Percentiles rank a stretch among this genome's conserved stretches.
Evolutionary conservation across 257 asterid species (phyloP).

Genomic region (Mitragyna speciosa): DNA sequence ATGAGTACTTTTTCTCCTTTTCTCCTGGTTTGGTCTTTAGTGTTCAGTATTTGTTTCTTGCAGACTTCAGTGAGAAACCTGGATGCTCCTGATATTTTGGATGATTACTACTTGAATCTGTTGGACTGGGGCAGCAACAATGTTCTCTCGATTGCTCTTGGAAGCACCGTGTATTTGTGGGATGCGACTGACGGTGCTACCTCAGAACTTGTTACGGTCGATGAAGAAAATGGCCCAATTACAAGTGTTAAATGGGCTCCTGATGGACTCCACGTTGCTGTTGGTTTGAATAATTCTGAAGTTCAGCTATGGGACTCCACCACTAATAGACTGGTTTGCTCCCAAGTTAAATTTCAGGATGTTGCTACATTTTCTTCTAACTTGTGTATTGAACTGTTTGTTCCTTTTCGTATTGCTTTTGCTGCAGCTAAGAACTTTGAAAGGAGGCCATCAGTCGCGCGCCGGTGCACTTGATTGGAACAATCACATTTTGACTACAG

Average conservation of each 20-base stretch:
- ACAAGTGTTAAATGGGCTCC: slow-evolving; percentile 97
- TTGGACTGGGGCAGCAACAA: slow-evolving; percentile 95
- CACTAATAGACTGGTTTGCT: slow-evolving; percentile 62
- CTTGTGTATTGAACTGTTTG: background rate
- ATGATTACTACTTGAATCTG: slow-evolving; percentile 84
- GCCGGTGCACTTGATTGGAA: slow-evolving; percentile 92
- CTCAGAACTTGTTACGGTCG: slow-evolving; percentile 75
- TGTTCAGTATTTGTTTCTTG: slow-evolving; percentile 25
- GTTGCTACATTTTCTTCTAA: background rate
- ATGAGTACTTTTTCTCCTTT: background rate
- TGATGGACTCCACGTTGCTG: slow-evolving; percentile 76
- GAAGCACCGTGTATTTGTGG: slow-evolving; percentile 79
- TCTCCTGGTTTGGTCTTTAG: slow-evolving; percentile 1
- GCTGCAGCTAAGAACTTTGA: slow-evolving; percentile 82
- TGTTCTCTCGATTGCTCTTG: slow-evolving; percentile 89
- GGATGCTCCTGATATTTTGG: slow-evolving; percentile 89
- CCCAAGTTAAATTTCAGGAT: background rate
- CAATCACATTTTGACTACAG: slow-evolving; percentile 80
- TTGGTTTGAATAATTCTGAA: slow-evolving; percentile 79
- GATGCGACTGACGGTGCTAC: slow-evolving; percentile 78
- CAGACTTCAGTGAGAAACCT: slow-evolving; percentile 94
- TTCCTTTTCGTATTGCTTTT: background rate
- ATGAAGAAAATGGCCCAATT: slow-evolving; percentile 82
- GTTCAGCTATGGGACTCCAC: slow-evolving; percentile 95
- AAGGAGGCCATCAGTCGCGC: slow-evolving; percentile 70